phyloP scores from a whole-genome alignment of 2,329 filamentous ascomycete species.

The Tolypocladium album region DNA sequence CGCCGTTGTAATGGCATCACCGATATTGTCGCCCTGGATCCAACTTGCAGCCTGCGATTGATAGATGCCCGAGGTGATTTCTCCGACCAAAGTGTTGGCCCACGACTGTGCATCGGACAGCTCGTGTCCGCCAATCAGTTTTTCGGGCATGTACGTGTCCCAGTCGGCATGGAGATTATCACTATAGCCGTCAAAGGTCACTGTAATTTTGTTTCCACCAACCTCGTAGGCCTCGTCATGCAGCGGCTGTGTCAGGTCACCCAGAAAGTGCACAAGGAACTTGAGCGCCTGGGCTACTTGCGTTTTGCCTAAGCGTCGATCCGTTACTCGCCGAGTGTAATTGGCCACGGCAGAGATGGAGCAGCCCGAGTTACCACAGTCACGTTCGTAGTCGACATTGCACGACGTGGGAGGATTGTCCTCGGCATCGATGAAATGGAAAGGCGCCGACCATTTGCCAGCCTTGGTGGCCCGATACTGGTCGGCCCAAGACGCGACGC shows the following conservation, averaged over 20 bases:
- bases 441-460: constrained; percentile 32
- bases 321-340: constrained; percentile 13
- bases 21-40: constrained; percentile 22
- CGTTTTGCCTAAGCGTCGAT: constrained; percentile 6
- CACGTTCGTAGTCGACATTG: constrained; percentile 32
- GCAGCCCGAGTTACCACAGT: constrained; percentile 12
- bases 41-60: constrained; percentile 21
- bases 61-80: constrained; percentile 27
- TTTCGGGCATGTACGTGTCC: constrained; percentile 48
- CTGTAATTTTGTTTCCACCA: constrained; percentile 42
- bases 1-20: constrained; percentile 18
- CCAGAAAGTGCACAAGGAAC: constrained; percentile 35
- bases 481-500: constrained; percentile 33
- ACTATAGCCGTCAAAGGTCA: constrained; percentile 36
- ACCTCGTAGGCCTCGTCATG: constrained; percentile 39
- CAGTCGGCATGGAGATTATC: constrained; percentile 52
- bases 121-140: constrained; percentile 23
- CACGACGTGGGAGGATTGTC: constrained; percentile 16
- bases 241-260: constrained; percentile 45
- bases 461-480: constrained; percentile 32
- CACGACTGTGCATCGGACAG: constrained; percentile 25
- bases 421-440: constrained; percentile 44
- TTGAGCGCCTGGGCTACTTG: constrained; percentile 11
- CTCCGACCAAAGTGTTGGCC: constrained; percentile 21
- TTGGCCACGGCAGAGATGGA: constrained; percentile 15